Evolutionary conservation across 2,329 filamentous ascomycete species (phyloP).

Genomic region (Cercospora zeina): DNA sequence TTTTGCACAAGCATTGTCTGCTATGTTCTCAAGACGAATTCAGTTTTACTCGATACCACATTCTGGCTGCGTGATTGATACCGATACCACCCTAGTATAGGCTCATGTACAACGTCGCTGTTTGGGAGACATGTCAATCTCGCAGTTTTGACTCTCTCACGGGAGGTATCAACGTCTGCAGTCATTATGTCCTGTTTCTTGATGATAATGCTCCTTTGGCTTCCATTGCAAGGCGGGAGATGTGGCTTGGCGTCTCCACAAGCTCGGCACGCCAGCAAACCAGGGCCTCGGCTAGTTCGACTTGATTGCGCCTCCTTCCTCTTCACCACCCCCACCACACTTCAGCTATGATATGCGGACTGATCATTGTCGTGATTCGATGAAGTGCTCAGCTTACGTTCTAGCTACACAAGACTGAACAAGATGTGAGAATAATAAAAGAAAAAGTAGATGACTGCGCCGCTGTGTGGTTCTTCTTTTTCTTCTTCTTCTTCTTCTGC

Average conservation of each 20-base stretch:
- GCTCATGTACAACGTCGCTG: not conserved
- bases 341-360: constrained; percentile 3
- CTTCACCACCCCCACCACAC: no score
- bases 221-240: not conserved
- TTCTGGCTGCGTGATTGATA: not conserved
- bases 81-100: no score
- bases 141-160: no score
- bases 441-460: no score
- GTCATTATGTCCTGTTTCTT: no score
- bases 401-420: no score
- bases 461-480: no score
- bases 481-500: no score
- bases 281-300: not conserved
- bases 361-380: not conserved
- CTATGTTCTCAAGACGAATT: not conserved
- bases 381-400: no score
- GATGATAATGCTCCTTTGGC: no score
- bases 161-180: no score
- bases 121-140: not conserved
- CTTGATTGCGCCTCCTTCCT: not conserved
- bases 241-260: not conserved
- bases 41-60: not conserved
- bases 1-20: not conserved
- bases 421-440: no score
- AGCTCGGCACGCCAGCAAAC: not conserved